phyloP scores from a whole-genome alignment of 345 rosid species.

The Dipteronia sinensis region DNA sequence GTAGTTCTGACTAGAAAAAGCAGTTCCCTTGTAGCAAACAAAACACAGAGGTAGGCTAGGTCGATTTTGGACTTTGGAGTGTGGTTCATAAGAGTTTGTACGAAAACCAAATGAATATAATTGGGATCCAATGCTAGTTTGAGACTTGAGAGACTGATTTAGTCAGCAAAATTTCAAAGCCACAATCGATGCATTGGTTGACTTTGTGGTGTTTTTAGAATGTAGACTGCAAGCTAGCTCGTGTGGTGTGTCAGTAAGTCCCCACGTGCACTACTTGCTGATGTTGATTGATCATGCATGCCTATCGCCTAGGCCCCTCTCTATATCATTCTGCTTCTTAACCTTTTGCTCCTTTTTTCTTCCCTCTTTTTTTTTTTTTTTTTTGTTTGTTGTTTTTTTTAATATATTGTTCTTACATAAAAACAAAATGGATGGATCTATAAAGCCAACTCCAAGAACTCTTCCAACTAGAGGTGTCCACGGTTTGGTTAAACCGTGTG shows the following conservation, averaged over 20 bases:
- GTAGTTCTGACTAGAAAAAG: background rate
- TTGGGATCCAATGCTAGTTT: background rate
- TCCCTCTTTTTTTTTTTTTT: background rate
- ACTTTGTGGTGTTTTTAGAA: background rate
- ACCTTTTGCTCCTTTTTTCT: background rate
- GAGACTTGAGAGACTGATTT: too few relatives aligned
- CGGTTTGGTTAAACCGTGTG: too few relatives aligned
- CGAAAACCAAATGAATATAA: too few relatives aligned
- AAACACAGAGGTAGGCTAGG: background rate
- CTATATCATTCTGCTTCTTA: background rate
- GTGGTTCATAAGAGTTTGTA: too few relatives aligned
- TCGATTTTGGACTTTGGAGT: background rate
- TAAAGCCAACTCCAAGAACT: too few relatives aligned
- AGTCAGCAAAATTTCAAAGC: background rate
- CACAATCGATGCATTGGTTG: background rate
- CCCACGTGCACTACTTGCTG: slow-evolving; percentile 9
- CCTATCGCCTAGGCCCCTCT: background rate
- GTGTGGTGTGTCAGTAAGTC: slow-evolving; percentile 17
- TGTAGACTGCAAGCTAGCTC: background rate
- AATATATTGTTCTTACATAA: too few relatives aligned
- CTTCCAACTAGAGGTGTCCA: too few relatives aligned
- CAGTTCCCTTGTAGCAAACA: background rate
- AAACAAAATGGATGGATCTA: too few relatives aligned
- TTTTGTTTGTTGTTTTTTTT: too few relatives aligned
- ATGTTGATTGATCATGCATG: slow-evolving; percentile 1